These are phyloP conservation scores for Lichtheimia corymbifera DNA, from an alignment of 371 early-diverging fungal species.

Conservation along the genomic window DNA sequence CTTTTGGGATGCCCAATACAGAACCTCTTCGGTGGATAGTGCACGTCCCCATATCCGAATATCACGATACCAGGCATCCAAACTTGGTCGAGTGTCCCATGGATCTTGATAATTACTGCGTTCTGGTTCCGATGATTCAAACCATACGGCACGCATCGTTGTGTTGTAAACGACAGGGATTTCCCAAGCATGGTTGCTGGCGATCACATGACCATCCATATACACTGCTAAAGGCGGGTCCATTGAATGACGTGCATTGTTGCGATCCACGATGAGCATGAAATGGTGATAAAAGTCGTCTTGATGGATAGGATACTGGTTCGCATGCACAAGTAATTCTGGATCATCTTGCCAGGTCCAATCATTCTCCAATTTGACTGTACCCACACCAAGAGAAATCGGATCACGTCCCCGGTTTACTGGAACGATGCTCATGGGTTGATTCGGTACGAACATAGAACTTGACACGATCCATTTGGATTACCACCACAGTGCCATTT, in stretches of 20 bases:
- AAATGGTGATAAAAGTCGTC: conserved; percentile 41
- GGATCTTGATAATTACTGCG: conserved; percentile 40
- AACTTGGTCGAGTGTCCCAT: conserved; percentile 39
- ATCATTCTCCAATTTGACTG: conserved; percentile 22
- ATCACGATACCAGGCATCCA: conserved; percentile 36
- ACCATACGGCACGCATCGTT: conserved; percentile 43
- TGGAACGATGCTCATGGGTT: conserved; percentile 3
- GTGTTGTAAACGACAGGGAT: conserved; percentile 19
- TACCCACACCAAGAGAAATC: conserved; percentile 27
- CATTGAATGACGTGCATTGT: conserved; percentile 1
- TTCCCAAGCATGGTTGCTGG: conserved; percentile 29
- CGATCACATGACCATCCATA: conserved; percentile 42
- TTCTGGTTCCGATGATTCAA: conserved; percentile 48
- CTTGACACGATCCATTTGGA: conserved; percentile 43
- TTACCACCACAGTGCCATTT: conserved; percentile 34
- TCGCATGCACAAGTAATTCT: conserved; percentile 19
- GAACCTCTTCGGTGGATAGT: conserved; percentile 12
- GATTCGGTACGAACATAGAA: conserved; percentile 33
- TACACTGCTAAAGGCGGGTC: conserved; percentile 32
- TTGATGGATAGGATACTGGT: conserved; percentile 29
- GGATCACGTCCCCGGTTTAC: not conserved
- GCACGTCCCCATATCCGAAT: conserved; percentile 41
- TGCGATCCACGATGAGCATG: conserved; percentile 26
- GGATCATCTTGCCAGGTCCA: conserved; percentile 24
- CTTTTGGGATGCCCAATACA: too few species aligned